Conservation (phyloP, 106 monocot genomes). For the Dendrobium catenatum region DNA sequence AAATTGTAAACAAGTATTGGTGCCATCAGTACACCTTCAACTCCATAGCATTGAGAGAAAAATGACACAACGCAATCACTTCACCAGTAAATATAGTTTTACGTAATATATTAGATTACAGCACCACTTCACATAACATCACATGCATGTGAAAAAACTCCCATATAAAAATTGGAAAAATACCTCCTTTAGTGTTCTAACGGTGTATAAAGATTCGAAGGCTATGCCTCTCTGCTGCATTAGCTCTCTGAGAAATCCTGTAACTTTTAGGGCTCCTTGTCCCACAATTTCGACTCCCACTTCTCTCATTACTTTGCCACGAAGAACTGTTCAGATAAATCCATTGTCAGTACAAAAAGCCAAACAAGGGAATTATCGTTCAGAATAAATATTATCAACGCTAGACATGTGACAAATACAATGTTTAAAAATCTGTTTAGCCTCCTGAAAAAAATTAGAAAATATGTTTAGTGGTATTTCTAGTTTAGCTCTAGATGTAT, state of each 20-base stretch:
- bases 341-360: slow-evolving; percentile 7
- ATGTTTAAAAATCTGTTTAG: not conserved
- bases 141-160: not conserved
- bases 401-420: not conserved
- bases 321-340: slow-evolving; percentile 48
- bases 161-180: not conserved
- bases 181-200: slow-evolving; percentile 92
- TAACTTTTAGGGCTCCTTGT: slow-evolving; percentile 72
- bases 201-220: slow-evolving; percentile 83
- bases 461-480: too few species aligned
- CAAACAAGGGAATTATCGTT: not conserved
- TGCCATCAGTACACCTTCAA: not conserved
- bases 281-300: slow-evolving; percentile 89
- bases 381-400: not conserved
- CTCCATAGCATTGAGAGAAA: not conserved
- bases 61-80: not conserved
- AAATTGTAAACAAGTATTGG: not conserved
- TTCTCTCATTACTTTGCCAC: slow-evolving; percentile 70
- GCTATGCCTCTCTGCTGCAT: slow-evolving; percentile 69
- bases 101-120: not conserved
- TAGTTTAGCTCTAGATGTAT: too few species aligned
- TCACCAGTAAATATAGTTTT: not conserved
- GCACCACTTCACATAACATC: not conserved
- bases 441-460: not conserved
- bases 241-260: slow-evolving; percentile 72